These are phyloP conservation scores for Mrakia gelida DNA, from an alignment of 768 basidiomycete genomes.

Conservation along the genomic window DNA sequence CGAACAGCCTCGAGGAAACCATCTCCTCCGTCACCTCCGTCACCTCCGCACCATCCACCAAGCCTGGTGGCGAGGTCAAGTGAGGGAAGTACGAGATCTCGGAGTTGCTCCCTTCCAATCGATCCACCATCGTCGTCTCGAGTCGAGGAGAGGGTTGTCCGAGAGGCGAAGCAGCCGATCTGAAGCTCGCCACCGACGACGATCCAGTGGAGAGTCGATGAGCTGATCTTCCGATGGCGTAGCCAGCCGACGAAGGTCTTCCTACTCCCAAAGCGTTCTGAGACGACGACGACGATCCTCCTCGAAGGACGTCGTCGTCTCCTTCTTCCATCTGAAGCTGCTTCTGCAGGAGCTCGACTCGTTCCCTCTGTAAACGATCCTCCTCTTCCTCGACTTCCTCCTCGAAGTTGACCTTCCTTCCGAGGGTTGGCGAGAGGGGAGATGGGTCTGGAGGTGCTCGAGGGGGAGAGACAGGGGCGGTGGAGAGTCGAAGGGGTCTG, in stretches of 20 bases:
- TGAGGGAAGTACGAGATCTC: constrained; percentile 1
- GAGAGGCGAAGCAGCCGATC: background rate
- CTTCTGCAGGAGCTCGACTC: constrained; percentile 10
- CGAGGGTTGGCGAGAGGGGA: background rate
- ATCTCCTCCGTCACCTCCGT: constrained; percentile 30
- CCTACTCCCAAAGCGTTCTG: background rate
- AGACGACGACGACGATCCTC: too few relatives aligned
- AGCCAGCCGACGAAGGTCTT: background rate
- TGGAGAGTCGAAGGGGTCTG: constrained; percentile 16
- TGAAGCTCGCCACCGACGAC: background rate
- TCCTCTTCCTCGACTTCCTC: constrained; percentile 30
- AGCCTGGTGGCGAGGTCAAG: background rate
- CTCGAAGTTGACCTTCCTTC: background rate
- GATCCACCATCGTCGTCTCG: constrained; percentile 6
- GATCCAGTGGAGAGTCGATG: background rate
- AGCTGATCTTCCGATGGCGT: background rate
- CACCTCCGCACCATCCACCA: background rate
- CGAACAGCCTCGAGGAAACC: constrained; percentile 4
- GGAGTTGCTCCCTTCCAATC: background rate
- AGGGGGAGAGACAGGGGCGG: background rate
- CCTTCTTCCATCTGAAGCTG: constrained; percentile 19
- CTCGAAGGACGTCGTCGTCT: background rate
- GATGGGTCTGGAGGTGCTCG: background rate
- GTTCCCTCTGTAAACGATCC: constrained; percentile 20
- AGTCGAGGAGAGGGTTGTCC: background rate